phyloP scores from a whole-genome alignment of 2,329 filamentous ascomycete genomes.

The Colletotrichum viniferum region DNA sequence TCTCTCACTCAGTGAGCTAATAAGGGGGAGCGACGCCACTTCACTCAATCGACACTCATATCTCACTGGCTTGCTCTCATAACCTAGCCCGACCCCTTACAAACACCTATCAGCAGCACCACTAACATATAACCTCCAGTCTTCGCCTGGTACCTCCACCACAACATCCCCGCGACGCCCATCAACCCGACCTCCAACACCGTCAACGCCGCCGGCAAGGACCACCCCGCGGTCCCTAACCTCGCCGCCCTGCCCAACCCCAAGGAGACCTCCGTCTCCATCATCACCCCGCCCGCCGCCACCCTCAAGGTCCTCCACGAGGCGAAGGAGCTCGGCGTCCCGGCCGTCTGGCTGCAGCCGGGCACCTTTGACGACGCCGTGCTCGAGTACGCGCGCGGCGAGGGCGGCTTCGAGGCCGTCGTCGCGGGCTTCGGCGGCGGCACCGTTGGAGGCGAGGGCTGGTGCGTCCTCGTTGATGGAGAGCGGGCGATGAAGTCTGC shows the following conservation, averaged over 20 bases:
- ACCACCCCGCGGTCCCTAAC: conserved; percentile 68
- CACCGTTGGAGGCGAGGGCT: conserved; percentile 69
- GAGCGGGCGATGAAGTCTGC: conserved; percentile 64
- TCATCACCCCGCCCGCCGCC: conserved; percentile 84
- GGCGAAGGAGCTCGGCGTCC: conserved; percentile 75
- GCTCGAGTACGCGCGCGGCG: conserved; percentile 66
- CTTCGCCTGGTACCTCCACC: conserved; percentile 85
- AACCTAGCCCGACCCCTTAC: not conserved
- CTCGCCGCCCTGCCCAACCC: conserved; percentile 71
- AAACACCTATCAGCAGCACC: not conserved
- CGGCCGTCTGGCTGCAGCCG: conserved; percentile 87
- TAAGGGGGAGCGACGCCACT: not conserved
- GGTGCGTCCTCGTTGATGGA: conserved; percentile 88
- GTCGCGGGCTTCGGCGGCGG: conserved; percentile 67
- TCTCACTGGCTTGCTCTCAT: not conserved
- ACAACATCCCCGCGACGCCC: conserved; percentile 77
- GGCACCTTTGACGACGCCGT: conserved; percentile 84
- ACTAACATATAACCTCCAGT: conserved; percentile 55
- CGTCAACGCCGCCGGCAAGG: conserved; percentile 56
- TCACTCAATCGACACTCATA: accelerated
- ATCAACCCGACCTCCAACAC: conserved; percentile 76
- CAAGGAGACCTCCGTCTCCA: conserved; percentile 74
- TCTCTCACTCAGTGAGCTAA: not conserved
- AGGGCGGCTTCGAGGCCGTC: conserved; percentile 70
- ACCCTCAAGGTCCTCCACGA: conserved; percentile 78